A percentile compares a stretch with the other conserved stretches of the same genome.
Conservation (phyloP, 1,139 yeast species). For the Suhomyces terraborum region DNA sequence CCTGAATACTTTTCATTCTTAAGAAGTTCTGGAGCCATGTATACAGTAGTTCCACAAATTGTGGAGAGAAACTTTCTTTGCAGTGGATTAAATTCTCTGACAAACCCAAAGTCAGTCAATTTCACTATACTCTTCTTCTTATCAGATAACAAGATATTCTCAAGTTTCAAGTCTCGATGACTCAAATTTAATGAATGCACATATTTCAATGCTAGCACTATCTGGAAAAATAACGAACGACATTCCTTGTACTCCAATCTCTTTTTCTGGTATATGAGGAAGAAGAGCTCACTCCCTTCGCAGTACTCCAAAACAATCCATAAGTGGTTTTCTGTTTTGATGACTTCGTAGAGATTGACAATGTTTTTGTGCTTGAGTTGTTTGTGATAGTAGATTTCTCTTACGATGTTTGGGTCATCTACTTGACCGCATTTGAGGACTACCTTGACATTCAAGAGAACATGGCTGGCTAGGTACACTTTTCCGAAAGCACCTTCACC, state of each 20-base stretch:
- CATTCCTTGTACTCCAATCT: constrained; percentile 58
- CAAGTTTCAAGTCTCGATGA: constrained; percentile 88
- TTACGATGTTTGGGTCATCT: constrained; percentile 82
- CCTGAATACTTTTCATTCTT: constrained; percentile 74
- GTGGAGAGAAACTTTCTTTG: constrained; percentile 66
- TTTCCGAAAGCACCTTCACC: constrained; percentile 95
- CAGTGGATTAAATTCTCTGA: constrained; percentile 68
- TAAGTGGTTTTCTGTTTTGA: constrained; percentile 73
- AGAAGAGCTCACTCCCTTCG: constrained; percentile 84
- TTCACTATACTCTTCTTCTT: constrained; percentile 59
- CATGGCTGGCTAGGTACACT: constrained; percentile 81
- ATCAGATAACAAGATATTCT: constrained; percentile 78
- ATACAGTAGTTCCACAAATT: constrained; percentile 91
- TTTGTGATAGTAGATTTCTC: constrained; percentile 88
- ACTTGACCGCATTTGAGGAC: constrained; percentile 86
- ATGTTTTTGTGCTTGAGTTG: constrained; percentile 84
- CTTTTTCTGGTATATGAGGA: constrained; percentile 61
- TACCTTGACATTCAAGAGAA: constrained; percentile 69
- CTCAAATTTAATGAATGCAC: constrained; percentile 82
- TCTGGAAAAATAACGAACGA: constrained; percentile 68
- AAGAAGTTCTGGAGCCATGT: constrained; percentile 94
- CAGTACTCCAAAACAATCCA: constrained; percentile 93
- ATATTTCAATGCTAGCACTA: constrained; percentile 79
- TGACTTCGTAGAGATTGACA: constrained; percentile 81
- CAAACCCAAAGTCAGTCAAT: constrained; percentile 91